phyloP scores from a whole-genome alignment of 2,329 filamentous ascomycete species.

The Xylaria sp. region DNA sequence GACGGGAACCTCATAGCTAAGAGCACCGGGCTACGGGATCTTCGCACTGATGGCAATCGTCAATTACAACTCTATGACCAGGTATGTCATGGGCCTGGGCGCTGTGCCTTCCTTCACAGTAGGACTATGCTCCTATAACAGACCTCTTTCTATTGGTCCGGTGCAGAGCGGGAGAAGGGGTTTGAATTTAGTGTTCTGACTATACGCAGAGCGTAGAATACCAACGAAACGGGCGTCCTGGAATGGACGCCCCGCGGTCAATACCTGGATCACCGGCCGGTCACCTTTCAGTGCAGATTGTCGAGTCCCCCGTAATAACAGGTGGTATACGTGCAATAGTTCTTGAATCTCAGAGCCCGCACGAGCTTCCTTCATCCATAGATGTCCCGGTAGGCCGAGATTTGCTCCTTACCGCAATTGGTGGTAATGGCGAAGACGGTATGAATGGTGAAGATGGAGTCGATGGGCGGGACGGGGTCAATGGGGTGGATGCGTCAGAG shows the following conservation, averaged over 20 bases:
- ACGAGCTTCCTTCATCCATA: conserved; percentile 18
- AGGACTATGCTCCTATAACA: background rate
- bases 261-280: conserved; percentile 17
- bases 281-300: conserved; percentile 26
- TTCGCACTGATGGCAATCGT: conserved; percentile 7
- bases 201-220: conserved; percentile 6
- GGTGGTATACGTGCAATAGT: conserved; percentile 27
- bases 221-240: conserved; percentile 5
- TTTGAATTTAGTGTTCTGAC: conserved; percentile 1
- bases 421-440: conserved; percentile 25
- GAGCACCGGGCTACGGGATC: conserved; percentile 17
- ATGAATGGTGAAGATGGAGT: conserved; percentile 25
- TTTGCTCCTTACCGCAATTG: conserved; percentile 28
- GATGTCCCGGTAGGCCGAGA: conserved; percentile 27
- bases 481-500: conserved; percentile 23
- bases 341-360: conserved; percentile 27
- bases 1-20: conserved; percentile 23
- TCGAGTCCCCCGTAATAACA: conserved; percentile 26
- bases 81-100: conserved; percentile 11
- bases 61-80: conserved; percentile 21
- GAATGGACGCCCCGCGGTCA: conserved; percentile 9
- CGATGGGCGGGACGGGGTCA: conserved; percentile 13
- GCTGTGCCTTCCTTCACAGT: background rate
- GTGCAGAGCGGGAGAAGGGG: background rate
- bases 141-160: background rate